A percentile compares a stretch with the other conserved stretches of the same genome.
Conservation (phyloP, 1,139 yeast species). For the Lodderomyces oxycetoniae region DNA sequence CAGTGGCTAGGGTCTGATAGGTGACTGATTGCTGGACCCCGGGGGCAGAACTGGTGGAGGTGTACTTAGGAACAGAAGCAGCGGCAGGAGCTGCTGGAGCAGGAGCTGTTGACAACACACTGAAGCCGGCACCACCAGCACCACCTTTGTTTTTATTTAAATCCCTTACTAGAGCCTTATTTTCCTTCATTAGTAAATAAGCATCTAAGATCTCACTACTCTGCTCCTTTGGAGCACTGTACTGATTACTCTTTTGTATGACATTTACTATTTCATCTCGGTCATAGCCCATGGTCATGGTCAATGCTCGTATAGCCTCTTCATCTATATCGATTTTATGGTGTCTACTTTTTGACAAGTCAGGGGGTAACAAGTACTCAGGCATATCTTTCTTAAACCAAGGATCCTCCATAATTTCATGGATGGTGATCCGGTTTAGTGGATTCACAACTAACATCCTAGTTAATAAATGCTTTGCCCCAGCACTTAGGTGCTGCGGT, state of each 20-base stretch:
- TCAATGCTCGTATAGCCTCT: slow-evolving; percentile 71
- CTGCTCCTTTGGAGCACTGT: slow-evolving; percentile 11
- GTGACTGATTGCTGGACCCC: slow-evolving; percentile 47
- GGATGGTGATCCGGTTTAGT: slow-evolving; percentile 88
- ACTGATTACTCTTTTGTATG: slow-evolving; percentile 44
- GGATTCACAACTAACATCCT: slow-evolving; percentile 97
- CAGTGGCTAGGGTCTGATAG: slow-evolving; percentile 47
- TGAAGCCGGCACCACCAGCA: too few species aligned
- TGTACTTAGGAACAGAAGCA: too few species aligned
- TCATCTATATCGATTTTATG: slow-evolving; percentile 60
- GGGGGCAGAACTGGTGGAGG: slow-evolving; percentile 29
- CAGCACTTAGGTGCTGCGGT: slow-evolving; percentile 83
- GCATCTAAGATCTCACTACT: slow-evolving; percentile 84
- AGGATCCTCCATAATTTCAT: slow-evolving; percentile 90
- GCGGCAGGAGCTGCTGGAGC: too few species aligned
- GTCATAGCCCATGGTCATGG: slow-evolving; percentile 90
- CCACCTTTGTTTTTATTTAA: slow-evolving; percentile 52
- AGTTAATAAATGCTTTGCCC: slow-evolving; percentile 82
- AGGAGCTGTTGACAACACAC: too few species aligned
- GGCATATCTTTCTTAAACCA: slow-evolving; percentile 90
- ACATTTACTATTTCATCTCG: slow-evolving; percentile 81
- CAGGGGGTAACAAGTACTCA: slow-evolving; percentile 75
- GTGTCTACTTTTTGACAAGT: slow-evolving; percentile 40
- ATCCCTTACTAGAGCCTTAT: slow-evolving; percentile 63
- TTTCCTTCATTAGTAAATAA: slow-evolving; percentile 81